Evolutionary conservation across 306 rosid genomes (phyloP).

Genomic region (Cicer arietinum): DNA sequence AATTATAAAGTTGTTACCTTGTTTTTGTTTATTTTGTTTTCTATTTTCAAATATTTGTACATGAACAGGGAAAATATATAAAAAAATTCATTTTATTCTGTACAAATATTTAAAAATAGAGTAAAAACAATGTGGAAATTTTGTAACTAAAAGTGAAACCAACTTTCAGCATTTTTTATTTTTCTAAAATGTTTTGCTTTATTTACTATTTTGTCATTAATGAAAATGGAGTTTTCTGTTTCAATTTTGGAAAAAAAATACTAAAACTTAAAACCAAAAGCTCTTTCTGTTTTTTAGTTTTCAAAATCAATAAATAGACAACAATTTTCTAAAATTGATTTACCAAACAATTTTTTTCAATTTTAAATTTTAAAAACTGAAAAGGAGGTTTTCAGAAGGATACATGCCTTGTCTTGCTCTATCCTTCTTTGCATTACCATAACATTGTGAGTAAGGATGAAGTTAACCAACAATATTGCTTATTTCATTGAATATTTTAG

Average conservation of each 20-base stretch:
- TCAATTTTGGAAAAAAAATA: too few relatives aligned
- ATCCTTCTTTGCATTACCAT: not conserved
- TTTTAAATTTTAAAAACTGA: too few relatives aligned
- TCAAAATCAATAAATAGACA: too few relatives aligned
- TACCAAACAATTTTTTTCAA: too few relatives aligned
- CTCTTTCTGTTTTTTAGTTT: too few relatives aligned
- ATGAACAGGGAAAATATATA: not conserved
- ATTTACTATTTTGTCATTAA: too few relatives aligned
- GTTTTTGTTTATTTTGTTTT: not conserved
- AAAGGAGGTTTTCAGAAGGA: too few relatives aligned
- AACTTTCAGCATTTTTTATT: too few relatives aligned
- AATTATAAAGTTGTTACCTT: not conserved
- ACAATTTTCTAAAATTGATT: too few relatives aligned
- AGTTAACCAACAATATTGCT: not conserved
- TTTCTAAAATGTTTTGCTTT: too few relatives aligned
- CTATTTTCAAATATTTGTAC: not conserved
- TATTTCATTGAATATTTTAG: not conserved
- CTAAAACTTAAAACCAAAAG: too few relatives aligned
- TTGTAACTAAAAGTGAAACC: not conserved
- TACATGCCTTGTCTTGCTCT: not conserved
- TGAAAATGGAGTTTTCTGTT: too few relatives aligned
- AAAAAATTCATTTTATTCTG: not conserved
- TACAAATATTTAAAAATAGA: constrained; percentile 1
- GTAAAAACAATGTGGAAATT: not conserved
- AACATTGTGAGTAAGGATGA: not conserved